Base-by-base conservation (phyloP, 306 rosid species). In the Crataegus laevigata region DNA sequence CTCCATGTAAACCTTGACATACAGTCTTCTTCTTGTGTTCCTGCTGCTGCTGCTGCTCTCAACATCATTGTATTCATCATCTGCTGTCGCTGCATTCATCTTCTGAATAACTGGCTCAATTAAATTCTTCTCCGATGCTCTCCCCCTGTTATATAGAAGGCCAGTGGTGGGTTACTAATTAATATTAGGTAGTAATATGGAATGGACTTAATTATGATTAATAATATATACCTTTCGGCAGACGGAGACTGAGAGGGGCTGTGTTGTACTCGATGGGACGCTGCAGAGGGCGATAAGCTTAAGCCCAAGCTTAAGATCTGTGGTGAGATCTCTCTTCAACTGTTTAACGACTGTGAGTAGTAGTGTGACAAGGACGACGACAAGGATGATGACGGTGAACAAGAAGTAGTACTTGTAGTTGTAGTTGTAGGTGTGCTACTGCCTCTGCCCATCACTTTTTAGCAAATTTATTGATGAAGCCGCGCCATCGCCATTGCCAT, bases 1-100 rank as follows among this genome's bases (percentile, higher is more conserved):
- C 77, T 89, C 97, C 97, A 91, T 91, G 86, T 87, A 84, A 25
- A 89, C 94, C 86, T 91, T 89, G 10, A 89, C 94, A 73, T 79
- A 91, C 66, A 91, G 38, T 45, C 22, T 47, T 71, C 32, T 43
- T 43, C 51, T 43, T 43, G 51, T 43, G 51, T 43, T 43, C 51
- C 51, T 43, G 51, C 45, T 40, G 45, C 51, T 43, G 50, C 50
- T 43, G 18, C 51, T 43, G 51, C 4, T 43, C 65, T 73, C 66
- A 50, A 83, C 78, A 13, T 76, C 85, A 42, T 66, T 78, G 73
- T 70, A 42, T 18, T 77, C 82, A 61, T 74, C 71, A 4, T 4
- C 84, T 72, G 82, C 89, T 68, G 66, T 45, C 72, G 76, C 45
- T 54, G 26, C 65, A 59, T 59, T 24, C 12, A 24, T 32, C 51